These are phyloP conservation scores for Rhodocollybia butyracea DNA, from an alignment of 768 basidiomycete species.

Conservation along the genomic window DNA sequence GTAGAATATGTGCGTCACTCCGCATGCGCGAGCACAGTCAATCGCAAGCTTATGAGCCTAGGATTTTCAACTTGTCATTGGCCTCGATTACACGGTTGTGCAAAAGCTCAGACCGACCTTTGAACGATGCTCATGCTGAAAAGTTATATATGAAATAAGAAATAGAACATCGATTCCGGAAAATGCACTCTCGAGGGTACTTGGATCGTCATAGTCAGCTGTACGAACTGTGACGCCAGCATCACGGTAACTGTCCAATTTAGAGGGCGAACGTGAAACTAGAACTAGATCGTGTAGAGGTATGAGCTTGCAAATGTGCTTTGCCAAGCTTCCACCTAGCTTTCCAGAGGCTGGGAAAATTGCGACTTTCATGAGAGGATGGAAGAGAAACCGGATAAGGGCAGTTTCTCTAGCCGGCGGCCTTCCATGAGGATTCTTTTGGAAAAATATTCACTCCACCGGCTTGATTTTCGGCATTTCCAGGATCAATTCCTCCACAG, in stretches of 20 bases:
- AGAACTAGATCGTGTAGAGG: background rate
- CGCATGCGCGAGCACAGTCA: background rate
- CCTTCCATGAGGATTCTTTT: too few species aligned
- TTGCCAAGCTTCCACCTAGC: background rate
- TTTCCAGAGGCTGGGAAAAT: constrained; percentile 3
- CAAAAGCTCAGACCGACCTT: background rate
- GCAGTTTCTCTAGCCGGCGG: too few species aligned
- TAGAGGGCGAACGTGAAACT: background rate
- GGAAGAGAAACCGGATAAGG: too few species aligned
- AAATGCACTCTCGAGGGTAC: background rate
- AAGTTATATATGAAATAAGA: constrained; percentile 1
- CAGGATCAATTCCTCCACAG: too few species aligned
- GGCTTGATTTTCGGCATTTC: too few species aligned
- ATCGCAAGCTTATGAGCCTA: background rate
- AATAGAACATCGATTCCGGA: background rate
- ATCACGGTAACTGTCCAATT: background rate
- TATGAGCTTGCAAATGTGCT: background rate
- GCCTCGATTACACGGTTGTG: background rate
- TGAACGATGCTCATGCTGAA: constrained; percentile 2
- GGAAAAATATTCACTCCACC: too few species aligned
- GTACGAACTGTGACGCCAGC: background rate
- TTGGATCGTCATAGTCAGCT: background rate
- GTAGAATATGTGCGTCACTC: constrained; percentile 4
- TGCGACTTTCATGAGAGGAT: background rate
- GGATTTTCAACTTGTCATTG: background rate